These are phyloP conservation scores for Nakaseomyces sp. DNA, from an alignment of 1,139 yeast genomes.

Conservation along the genomic window DNA sequence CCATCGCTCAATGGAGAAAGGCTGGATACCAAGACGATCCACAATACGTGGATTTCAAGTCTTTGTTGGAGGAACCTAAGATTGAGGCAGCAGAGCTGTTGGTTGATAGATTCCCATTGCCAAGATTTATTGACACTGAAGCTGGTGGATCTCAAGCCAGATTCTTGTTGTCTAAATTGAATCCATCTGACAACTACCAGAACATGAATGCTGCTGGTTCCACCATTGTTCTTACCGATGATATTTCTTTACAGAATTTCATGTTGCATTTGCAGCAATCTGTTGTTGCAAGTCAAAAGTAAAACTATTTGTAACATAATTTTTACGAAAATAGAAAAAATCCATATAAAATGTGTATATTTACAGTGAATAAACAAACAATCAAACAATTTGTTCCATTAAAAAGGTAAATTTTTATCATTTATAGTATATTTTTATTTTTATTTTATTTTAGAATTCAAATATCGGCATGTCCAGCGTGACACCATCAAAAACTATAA, in stretches of 20 bases:
- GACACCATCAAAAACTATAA: conserved; percentile 65
- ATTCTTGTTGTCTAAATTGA: conserved; percentile 85
- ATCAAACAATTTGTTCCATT: no score
- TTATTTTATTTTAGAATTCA: conserved; percentile 25
- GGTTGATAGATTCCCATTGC: conserved; percentile 91
- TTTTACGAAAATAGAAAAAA: neutral
- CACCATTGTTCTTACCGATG: conserved; percentile 89
- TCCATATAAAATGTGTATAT: no score
- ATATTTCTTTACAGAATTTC: conserved; percentile 83
- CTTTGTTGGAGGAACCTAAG: conserved; percentile 80
- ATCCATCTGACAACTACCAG: conserved; percentile 82
- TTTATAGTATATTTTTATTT: neutral
- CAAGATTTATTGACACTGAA: conserved; percentile 92
- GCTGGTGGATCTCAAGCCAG: conserved; percentile 98
- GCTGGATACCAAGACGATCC: conserved; percentile 89
- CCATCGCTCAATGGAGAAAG: conserved; percentile 93
- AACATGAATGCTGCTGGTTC: conserved; percentile 48
- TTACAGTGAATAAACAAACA: no score
- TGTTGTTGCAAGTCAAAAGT: conserved; percentile 48
- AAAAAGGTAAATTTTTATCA: no score
- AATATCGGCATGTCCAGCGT: conserved; percentile 70
- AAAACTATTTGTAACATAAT: conserved; percentile 2
- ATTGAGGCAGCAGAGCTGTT: conserved; percentile 86
- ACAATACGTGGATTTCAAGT: conserved; percentile 81
- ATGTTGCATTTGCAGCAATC: conserved; percentile 84